Evolutionary conservation across 192 early-diverging fungal species (phyloP), one percentile per base, ranked within the genome.

Genomic region (Neocallimastix lanati): DNA sequence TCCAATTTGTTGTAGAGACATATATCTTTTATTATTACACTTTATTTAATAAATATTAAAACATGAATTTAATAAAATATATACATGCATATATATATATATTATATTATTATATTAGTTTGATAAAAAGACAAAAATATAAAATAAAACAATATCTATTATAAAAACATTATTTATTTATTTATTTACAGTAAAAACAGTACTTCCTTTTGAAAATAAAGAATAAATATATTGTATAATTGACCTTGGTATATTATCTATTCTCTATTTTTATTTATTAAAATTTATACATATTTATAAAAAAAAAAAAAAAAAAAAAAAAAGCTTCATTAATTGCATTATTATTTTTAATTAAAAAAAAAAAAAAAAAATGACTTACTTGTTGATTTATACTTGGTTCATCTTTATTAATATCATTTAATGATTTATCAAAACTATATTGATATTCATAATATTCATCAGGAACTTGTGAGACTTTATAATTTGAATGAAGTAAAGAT

Each of bases 1-100:
- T 2, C 96, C 96, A 13, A 96, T 90, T 15, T 84, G 58, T 28
- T 82, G 85, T 28, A 87, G 79, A 36, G 50, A 67, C 50, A 67
- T 27, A n/a, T 67, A 67, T 4, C 50, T 18, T 67, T 67, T 67
- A n/a, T 67, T 16, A 67, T 67, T 67, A 67, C 50, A 67, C 50
- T 67, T n/a, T n/a, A n/a, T n/a, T n/a, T n/a, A n/a, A n/a, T n/a
- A n/a, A n/a, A n/a, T n/a, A n/a, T n/a, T n/a, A n/a, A n/a, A n/a
- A n/a, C n/a, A n/a, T n/a, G n/a, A n/a, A n/a, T n/a, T n/a, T n/a
- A n/a, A n/a, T n/a, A n/a, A n/a, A n/a, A n/a, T n/a, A n/a, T n/a
- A n/a, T n/a, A n/a, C n/a, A n/a, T n/a, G n/a, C n/a, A n/a, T n/a
- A n/a, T n/a, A n/a, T n/a, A n/a, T n/a, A n/a, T n/a, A n/a, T n/a